Base-by-base conservation (phyloP, 257 asterid genomes). In the Penstemon newberryi region DNA sequence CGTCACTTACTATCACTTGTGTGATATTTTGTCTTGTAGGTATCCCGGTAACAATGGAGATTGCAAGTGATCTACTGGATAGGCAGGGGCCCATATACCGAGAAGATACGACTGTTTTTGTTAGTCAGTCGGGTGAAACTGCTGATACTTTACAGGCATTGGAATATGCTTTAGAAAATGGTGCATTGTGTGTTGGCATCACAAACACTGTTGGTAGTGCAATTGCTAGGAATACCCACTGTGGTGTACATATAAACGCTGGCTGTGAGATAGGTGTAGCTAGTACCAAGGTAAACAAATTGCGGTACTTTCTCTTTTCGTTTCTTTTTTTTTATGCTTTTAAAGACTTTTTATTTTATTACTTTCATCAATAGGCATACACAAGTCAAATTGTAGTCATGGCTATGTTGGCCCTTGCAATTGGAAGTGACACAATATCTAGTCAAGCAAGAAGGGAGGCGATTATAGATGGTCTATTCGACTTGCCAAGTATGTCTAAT, bases 201-300 rank as follows among this genome's bases (percentile, higher is more conserved):
- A 93, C 99, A 7, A 93, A 93, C 62, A 93, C 99, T 40, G 99
- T 93, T 69, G 90, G 99, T 66, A 93, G 99, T 84, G 99, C 97
- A 65, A 92, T 93, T 76, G 99, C 99, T 68, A 83, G 99, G 85
- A 82, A 85, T 71, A 94, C 99, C 43, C 96, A 94, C 67, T 94
- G 97, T 39, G 97, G 99, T 62, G 89, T 93, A 75, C 99, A 93
- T 80, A 86, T 93, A 68, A 93, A 93, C 82, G 99, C 99, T 65
- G 99, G 99, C 54, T 89, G 96, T 70, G 99, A 93, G 82, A 93
- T 93, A 70, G 99, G 99, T 59, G 99, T 93, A 39, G 99, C 99
- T 39, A 93, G 99, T 72, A 90, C 99, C 60, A 93, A 93, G 96
- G 99, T 89, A 68, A 57, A 67, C 12, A 3, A 56, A 56, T 45